Conservation (phyloP, 2,329 filamentous ascomycete genomes). For the Rosellinia necatrix region DNA sequence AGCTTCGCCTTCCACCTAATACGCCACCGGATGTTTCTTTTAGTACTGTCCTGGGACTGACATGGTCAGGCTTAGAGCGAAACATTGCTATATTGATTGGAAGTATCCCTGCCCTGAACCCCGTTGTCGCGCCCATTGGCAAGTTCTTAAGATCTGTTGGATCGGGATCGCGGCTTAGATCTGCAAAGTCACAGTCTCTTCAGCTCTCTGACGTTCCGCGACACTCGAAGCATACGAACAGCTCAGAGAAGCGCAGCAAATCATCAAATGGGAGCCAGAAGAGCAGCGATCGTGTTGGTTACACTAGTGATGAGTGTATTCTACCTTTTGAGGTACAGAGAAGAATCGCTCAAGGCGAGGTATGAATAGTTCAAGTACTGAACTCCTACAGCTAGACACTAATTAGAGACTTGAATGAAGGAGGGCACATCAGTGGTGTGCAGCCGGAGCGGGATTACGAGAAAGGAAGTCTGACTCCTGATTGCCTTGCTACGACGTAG, state of each 20-base stretch:
- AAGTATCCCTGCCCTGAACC: neutral
- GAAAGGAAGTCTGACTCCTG: too few relatives aligned
- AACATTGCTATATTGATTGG: neutral
- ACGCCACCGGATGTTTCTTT: neutral
- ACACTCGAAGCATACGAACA: neutral
- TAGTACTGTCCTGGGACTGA: neutral
- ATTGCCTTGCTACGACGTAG: too few relatives aligned
- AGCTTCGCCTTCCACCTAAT: neutral
- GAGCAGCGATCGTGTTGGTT: too few relatives aligned
- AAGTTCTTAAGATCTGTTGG: neutral
- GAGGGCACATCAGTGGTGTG: too few relatives aligned
- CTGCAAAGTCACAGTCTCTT: neutral
- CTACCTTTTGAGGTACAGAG: too few relatives aligned
- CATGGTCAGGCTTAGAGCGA: neutral
- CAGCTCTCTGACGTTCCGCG: neutral
- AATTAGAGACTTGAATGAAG: too few relatives aligned
- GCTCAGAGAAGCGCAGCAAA: neutral
- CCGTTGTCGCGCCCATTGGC: neutral
- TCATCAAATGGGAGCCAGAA: neutral
- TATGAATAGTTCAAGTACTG: too few relatives aligned
- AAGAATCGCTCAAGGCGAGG: too few relatives aligned
- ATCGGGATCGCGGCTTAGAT: neutral
- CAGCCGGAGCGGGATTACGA: too few relatives aligned
- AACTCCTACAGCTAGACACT: too few relatives aligned
- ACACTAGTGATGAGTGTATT: too few relatives aligned